Base-by-base conservation (phyloP, 495 filamentous ascomycete genomes). In the Penicillium mononematosum region DNA sequence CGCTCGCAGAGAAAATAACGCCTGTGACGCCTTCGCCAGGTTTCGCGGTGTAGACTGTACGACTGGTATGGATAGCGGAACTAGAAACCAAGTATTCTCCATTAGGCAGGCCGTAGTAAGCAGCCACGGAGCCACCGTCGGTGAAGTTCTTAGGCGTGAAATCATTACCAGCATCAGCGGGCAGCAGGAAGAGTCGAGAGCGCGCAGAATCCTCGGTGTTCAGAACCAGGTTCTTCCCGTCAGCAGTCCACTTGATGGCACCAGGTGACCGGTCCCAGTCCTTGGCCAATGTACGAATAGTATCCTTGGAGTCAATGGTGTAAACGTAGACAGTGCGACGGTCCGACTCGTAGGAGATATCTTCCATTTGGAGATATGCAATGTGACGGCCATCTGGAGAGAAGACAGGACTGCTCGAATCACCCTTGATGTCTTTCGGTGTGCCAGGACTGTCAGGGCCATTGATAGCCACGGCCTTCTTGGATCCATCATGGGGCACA, bases 281-380 rank as follows among this genome's bases (percentile, higher is more conserved):
- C 12, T 64, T 72, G 0, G 70, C 76, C 14, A 75, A 32, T 7
- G 63, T 55, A 4, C 51, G 55, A 32, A 76, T 72, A 1, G 64
- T 70, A 48, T 70, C 27, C 25, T 73, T 41, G 5, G 68, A 67
- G 32, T 55, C 58, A 53, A 72, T 45, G 17, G 61, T 64, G 51
- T 77, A 67, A 16, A 76, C 55, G 47, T 74, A 77, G 48, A 75
- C 45, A 1, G 55, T 65, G 43, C 70, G 71, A 19, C 70, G 68
- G 58, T 76, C 74, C 0, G 71, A 56, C 45, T 75, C 74, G 44
- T 77, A 74, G 0, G 60, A 44, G 38, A 63, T 59, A 4, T 74
- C 68, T n/a, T 68, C 56, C 73, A 74, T 73, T 60, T 78, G 74
- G 57, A 74, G 64, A 55, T 75, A 77, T 25, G 71, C 75, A 32